Conservation (phyloP, 352 stramenopile genomes). For the Phytophthora idaei region DNA sequence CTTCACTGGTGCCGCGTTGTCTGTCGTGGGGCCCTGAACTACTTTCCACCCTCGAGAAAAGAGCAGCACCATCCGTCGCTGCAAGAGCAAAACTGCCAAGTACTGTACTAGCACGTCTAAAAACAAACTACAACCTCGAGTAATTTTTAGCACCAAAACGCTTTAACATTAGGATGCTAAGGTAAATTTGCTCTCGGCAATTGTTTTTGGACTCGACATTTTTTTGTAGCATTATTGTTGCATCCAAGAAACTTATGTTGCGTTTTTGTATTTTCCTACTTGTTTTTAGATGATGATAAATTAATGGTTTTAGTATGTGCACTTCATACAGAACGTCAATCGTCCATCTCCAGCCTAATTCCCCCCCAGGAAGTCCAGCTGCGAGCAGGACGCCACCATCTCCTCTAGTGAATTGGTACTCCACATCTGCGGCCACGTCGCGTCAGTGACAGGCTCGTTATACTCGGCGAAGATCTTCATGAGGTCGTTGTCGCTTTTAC, state of each 20-base stretch:
- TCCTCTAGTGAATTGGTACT: constrained; percentile 59
- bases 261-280: background rate
- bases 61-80: background rate
- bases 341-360: constrained; percentile 3
- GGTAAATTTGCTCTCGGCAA: no score
- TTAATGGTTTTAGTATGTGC: constrained; percentile 24
- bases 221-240: no score
- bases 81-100: background rate
- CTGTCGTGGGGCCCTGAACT: background rate
- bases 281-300: constrained; percentile 13
- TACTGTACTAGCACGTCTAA: background rate
- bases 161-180: no score
- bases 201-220: no score
- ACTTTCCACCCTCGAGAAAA: constrained; percentile 17
- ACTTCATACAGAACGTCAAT: constrained; percentile 24
- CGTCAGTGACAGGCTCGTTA: constrained; percentile 38
- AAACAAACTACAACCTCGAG: background rate
- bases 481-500: constrained; percentile 26
- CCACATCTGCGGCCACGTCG: constrained; percentile 49
- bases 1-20: background rate
- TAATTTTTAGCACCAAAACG: no score
- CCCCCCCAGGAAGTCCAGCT: constrained; percentile 42
- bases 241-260: no score
- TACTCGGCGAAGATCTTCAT: constrained; percentile 55
- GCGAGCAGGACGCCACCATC: constrained; percentile 34